Conservation (phyloP, 176 grass and related monocot genomes). For the Phragmites australis region DNA sequence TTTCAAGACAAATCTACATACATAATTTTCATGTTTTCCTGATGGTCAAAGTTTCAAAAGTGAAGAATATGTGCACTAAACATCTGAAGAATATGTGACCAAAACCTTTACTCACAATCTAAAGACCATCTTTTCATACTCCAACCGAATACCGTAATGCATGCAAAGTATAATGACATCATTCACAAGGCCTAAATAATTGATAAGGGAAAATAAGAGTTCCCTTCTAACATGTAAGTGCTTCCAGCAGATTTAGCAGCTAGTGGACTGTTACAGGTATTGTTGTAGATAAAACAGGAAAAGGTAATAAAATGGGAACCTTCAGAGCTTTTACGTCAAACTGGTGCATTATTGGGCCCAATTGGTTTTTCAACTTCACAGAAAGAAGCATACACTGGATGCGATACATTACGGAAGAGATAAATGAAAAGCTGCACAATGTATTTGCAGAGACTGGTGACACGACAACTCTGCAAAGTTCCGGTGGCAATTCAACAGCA, state of each 20-base stretch:
- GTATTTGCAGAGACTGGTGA: conserved; percentile 45
- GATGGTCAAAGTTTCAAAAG: too few relatives aligned
- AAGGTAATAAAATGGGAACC: conserved; percentile 36
- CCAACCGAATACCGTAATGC: not conserved
- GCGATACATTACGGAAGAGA: conserved; percentile 74
- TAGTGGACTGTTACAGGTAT: conserved; percentile 5
- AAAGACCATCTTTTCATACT: not conserved
- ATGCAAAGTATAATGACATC: not conserved
- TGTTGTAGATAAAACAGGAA: not conserved
- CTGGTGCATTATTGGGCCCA: conserved; percentile 47
- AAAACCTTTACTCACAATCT: conserved; percentile 16
- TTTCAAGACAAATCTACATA: too few relatives aligned
- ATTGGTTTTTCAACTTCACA: conserved; percentile 52
- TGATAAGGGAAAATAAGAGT: not conserved
- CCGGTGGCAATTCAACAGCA: conserved; percentile 66
- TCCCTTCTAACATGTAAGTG: not conserved
- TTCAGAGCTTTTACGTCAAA: conserved; percentile 51
- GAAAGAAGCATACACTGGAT: conserved; percentile 79
- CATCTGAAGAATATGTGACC: not conserved
- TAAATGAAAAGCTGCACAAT: conserved; percentile 49
- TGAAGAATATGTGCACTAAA: conserved; percentile 3
- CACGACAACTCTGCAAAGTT: conserved; percentile 74
- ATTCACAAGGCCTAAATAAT: not conserved
- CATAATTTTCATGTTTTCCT: too few relatives aligned
- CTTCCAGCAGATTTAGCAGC: not conserved